phyloP scores from a whole-genome alignment of 2,329 filamentous ascomycete species.

The Xylariomycetidae sp. region DNA sequence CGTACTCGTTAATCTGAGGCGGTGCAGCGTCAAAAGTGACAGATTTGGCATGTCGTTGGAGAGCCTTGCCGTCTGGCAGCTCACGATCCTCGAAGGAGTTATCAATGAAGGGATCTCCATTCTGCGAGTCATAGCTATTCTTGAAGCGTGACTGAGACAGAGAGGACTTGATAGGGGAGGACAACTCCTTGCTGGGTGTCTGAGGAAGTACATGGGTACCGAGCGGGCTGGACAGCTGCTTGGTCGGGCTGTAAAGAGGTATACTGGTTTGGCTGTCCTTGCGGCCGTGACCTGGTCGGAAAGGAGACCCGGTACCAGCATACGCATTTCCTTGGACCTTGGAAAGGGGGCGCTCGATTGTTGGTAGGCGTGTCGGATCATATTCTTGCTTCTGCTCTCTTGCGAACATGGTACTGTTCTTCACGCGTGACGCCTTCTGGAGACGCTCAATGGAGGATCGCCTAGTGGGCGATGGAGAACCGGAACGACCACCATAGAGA shows the following conservation, averaged over 20 bases:
- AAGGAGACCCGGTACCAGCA: slow-evolving; percentile 50
- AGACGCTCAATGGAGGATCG: slow-evolving; percentile 93
- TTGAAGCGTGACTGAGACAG: slow-evolving; percentile 66
- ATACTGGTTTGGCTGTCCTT: slow-evolving; percentile 58
- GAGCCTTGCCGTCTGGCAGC: slow-evolving; percentile 59
- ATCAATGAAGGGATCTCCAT: slow-evolving; percentile 64
- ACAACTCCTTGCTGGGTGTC: slow-evolving; percentile 64
- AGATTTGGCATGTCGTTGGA: slow-evolving; percentile 87
- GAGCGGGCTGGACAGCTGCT: slow-evolving; percentile 27
- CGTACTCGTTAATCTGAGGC: slow-evolving; percentile 94
- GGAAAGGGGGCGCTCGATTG: slow-evolving; percentile 77
- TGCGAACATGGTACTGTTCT: slow-evolving; percentile 96
- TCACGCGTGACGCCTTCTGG: slow-evolving; percentile 90
- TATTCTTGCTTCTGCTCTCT: slow-evolving; percentile 91
- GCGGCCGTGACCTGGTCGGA: slow-evolving; percentile 47
- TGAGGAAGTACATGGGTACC: slow-evolving; percentile 33
- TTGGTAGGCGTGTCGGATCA: slow-evolving; percentile 71
- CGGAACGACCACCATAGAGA: slow-evolving; percentile 51
- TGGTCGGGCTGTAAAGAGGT: slow-evolving; percentile 52
- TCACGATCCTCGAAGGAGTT: slow-evolving; percentile 54
- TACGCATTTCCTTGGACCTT: slow-evolving; percentile 71
- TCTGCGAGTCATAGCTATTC: slow-evolving; percentile 65
- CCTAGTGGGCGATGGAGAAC: slow-evolving; percentile 67
- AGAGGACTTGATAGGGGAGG: slow-evolving; percentile 85
- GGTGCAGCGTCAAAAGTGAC: slow-evolving; percentile 95